These are phyloP conservation scores for Podaxis carcinomalis DNA, from an alignment of 768 basidiomycete genomes.

Conservation along the genomic window DNA sequence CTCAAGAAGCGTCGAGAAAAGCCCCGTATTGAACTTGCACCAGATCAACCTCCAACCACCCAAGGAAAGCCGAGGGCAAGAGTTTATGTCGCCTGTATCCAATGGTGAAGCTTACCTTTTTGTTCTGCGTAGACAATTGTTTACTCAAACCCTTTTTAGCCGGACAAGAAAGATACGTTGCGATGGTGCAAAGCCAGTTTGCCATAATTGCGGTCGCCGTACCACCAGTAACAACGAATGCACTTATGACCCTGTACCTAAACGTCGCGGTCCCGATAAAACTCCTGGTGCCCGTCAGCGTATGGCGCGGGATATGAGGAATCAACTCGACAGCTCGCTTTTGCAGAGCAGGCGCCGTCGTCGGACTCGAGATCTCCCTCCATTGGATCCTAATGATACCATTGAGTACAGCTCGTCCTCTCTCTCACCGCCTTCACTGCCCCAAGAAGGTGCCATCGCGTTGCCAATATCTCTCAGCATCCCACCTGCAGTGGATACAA, in stretches of 20 bases:
- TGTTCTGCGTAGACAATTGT: slow-evolving; percentile 7
- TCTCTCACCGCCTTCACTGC: slow-evolving; percentile 1
- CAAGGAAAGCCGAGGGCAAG: slow-evolving; percentile 74
- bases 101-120: slow-evolving; percentile 48
- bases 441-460: not conserved
- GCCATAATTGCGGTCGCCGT: slow-evolving; percentile 68
- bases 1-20: slow-evolving; percentile 51
- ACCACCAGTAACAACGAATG: slow-evolving; percentile 43
- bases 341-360: slow-evolving; percentile 27
- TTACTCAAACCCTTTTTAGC: slow-evolving; percentile 30
- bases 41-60: slow-evolving; percentile 76
- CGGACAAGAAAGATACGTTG: slow-evolving; percentile 79
- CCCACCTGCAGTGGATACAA: not conserved
- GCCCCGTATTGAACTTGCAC: slow-evolving; percentile 60
- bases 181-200: slow-evolving; percentile 74
- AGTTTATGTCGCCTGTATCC: slow-evolving; percentile 76
- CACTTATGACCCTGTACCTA: slow-evolving; percentile 66
- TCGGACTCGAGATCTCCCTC: slow-evolving; percentile 22
- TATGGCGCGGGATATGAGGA: slow-evolving; percentile 35
- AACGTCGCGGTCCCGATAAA: slow-evolving; percentile 78
- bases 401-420: not conserved
- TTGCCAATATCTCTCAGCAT: not conserved
- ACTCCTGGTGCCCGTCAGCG: slow-evolving; percentile 77
- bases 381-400: not conserved
- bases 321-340: slow-evolving; percentile 26